phyloP scores from a whole-genome alignment of 176 grass and related monocot genomes.

The Oryza glaberrima region DNA sequence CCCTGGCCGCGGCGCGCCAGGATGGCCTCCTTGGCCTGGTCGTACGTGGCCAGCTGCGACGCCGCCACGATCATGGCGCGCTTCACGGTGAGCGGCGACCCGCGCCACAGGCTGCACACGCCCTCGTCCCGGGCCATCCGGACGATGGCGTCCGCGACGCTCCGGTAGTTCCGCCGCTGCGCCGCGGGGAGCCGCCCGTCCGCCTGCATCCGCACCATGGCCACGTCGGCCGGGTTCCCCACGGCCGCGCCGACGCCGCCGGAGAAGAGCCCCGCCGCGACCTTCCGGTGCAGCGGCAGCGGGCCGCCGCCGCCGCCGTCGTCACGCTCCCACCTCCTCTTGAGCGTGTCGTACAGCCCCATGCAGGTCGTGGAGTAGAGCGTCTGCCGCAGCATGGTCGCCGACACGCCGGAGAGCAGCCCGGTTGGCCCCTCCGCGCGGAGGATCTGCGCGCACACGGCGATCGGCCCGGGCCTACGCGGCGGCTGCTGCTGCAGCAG shows the following conservation, averaged over 20 bases:
- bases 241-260: slow-evolving; percentile 85
- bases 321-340: slow-evolving; percentile 64
- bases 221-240: slow-evolving; percentile 90
- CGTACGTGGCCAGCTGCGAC: slow-evolving; percentile 86
- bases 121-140: slow-evolving; percentile 76
- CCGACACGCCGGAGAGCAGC: slow-evolving; percentile 84
- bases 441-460: slow-evolving; percentile 80
- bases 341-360: slow-evolving; percentile 93
- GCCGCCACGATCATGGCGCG: slow-evolving; percentile 92
- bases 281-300: slow-evolving; percentile 73
- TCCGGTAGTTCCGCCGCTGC: slow-evolving; percentile 80
- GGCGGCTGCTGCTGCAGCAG: slow-evolving; percentile 25
- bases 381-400: slow-evolving; percentile 86
- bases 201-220: slow-evolving; percentile 98
- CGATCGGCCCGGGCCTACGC: slow-evolving; percentile 64
- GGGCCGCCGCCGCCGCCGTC: slow-evolving; percentile 8
- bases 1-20: slow-evolving; percentile 44
- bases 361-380: slow-evolving; percentile 95
- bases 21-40: slow-evolving; percentile 91
- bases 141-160: slow-evolving; percentile 76
- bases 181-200: slow-evolving; percentile 78
- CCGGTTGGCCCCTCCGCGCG: slow-evolving; percentile 71
- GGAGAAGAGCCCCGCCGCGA: slow-evolving; percentile 68
- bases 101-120: slow-evolving; percentile 81
- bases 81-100: slow-evolving; percentile 77